Evolutionary conservation across 768 basidiomycete genomes (phyloP).

Genomic region (Termitomyces eurrhizus): DNA sequence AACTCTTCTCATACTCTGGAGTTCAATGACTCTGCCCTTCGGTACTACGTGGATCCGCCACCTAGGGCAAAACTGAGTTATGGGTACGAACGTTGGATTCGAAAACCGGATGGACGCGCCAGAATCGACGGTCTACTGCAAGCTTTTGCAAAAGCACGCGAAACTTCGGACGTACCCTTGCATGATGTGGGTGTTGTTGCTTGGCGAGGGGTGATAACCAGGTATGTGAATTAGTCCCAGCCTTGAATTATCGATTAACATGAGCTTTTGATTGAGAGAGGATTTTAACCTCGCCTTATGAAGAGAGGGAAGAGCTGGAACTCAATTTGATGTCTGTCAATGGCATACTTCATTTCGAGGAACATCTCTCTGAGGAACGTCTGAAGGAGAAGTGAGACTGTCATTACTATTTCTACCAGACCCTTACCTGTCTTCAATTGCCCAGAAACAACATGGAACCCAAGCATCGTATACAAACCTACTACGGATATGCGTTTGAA

Average conservation of each 20-base stretch:
- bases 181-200: slow-evolving; percentile 54
- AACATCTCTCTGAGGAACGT: slow-evolving; percentile 56
- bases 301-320: slow-evolving; percentile 75
- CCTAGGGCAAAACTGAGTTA: slow-evolving; percentile 57
- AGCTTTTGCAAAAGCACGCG: slow-evolving; percentile 47
- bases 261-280: slow-evolving; percentile 42
- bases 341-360: slow-evolving; percentile 72
- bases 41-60: slow-evolving; percentile 71
- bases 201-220: slow-evolving; percentile 86
- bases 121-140: slow-evolving; percentile 66
- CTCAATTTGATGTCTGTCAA: slow-evolving; percentile 78
- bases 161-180: slow-evolving; percentile 11
- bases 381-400: slow-evolving; percentile 60
- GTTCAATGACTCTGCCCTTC: slow-evolving; percentile 66
- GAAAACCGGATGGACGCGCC: slow-evolving; percentile 59
- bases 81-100: slow-evolving; percentile 73
- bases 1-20: slow-evolving; percentile 49
- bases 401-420: neutral
- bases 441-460: slow-evolving; percentile 63
- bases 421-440: neutral
- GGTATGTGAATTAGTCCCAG: slow-evolving; percentile 36
- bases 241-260: slow-evolving; percentile 4
- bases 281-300: slow-evolving; percentile 79
- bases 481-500: slow-evolving; percentile 89
- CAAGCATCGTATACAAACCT: slow-evolving; percentile 59